These are phyloP conservation scores for Usnea hakonensis DNA, from an alignment of 495 filamentous ascomycete genomes.

Conservation along the genomic window DNA sequence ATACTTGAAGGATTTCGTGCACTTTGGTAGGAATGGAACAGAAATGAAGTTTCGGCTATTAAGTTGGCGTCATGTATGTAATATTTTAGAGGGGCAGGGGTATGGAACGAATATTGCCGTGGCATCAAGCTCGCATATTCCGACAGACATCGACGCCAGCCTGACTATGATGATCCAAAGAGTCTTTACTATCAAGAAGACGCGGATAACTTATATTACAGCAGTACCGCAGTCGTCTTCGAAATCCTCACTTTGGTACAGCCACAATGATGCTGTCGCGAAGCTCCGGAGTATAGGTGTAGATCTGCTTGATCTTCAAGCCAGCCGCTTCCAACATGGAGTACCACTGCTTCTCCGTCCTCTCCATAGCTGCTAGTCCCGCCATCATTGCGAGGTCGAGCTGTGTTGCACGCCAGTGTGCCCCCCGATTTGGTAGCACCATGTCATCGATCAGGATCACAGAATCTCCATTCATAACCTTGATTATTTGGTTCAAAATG, in stretches of 20 bases:
- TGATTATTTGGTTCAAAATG: constrained; percentile 35
- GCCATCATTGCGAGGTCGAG: constrained; percentile 37
- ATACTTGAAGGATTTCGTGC: no score
- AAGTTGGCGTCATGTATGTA: no score
- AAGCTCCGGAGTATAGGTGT: constrained; percentile 22
- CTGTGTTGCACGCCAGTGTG: constrained; percentile 27
- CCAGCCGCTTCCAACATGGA: constrained; percentile 34
- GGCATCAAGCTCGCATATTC: no score
- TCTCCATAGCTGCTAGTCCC: constrained; percentile 30
- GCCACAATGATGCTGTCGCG: constrained; percentile 12
- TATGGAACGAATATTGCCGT: no score
- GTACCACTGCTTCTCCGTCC: constrained; percentile 36
- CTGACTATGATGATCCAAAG: no score
- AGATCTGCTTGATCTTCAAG: constrained; percentile 37
- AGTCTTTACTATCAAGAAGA: no score
- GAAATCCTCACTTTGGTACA: constrained; percentile 12
- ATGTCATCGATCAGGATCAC: constrained; percentile 38
- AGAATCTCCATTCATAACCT: constrained; percentile 33
- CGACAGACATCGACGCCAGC: no score
- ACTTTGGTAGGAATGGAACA: no score
- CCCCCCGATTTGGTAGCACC: constrained; percentile 30
- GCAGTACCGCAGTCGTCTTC: no score
- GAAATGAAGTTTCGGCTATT: no score
- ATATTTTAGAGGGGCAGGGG: no score
- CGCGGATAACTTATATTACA: no score